A percentile compares a stretch with the other conserved stretches of the same genome.
Evolutionary conservation across 2,329 filamentous ascomycete genomes (phyloP).

Genomic region (Metarhizium anisopliae): DNA sequence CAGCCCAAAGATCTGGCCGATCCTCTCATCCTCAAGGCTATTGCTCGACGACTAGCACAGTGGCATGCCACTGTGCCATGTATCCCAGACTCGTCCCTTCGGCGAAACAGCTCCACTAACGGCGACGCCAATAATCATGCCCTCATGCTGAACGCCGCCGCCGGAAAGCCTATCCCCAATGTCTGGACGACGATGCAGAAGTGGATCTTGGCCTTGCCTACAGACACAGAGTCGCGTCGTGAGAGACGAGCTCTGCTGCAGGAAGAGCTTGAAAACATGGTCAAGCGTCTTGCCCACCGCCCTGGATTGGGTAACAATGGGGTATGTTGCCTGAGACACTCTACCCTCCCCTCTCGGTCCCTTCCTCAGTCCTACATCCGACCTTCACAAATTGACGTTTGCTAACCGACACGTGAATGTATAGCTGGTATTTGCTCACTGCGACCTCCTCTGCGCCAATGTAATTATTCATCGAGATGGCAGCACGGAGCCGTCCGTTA

Average conservation of each 20-base stretch:
- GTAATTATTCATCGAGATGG: conserved; percentile 64
- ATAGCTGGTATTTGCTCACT: conserved; percentile 85
- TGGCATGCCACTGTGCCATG: conserved; percentile 77
- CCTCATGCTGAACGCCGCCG: conserved; percentile 43
- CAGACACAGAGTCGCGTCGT: conserved; percentile 58
- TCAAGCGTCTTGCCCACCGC: conserved; percentile 63
- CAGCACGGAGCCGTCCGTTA: conserved; percentile 31
- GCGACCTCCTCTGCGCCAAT: conserved; percentile 92
- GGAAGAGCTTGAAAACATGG: conserved; percentile 61
- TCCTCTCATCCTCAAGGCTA: conserved; percentile 68
- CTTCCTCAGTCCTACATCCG: neutral
- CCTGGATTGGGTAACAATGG: conserved; percentile 68
- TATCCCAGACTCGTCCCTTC: conserved; percentile 27
- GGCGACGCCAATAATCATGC: conserved; percentile 25
- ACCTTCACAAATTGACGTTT: neutral
- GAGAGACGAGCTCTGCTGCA: conserved; percentile 61
- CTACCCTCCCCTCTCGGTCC: neutral
- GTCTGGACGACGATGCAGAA: conserved; percentile 94
- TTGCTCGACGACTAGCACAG: conserved; percentile 76
- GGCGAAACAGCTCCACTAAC: conserved; percentile 27
- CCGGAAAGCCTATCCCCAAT: conserved; percentile 69
- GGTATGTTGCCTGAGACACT: conserved; percentile 37
- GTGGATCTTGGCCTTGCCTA: conserved; percentile 84
- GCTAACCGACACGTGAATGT: conserved; percentile 6
- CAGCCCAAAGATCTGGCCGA: conserved; percentile 70